A percentile compares a stretch with the other conserved stretches of the same genome.
Conservation (phyloP, 257 asterid species). For the Fraxinus pennsylvanica region DNA sequence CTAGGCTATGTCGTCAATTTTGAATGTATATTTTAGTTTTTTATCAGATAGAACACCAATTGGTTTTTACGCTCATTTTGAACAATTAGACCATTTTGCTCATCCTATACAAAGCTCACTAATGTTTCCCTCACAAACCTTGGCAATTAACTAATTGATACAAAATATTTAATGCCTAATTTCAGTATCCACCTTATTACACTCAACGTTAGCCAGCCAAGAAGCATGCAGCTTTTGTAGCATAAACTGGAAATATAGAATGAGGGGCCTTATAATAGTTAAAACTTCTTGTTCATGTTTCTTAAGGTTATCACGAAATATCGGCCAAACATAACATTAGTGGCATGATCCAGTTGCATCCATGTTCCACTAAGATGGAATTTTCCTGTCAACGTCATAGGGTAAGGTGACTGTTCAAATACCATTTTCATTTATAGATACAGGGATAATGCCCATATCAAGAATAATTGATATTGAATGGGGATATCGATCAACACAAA, state of each 20-base stretch:
- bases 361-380: neutral
- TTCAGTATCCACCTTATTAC: neutral
- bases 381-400: neutral
- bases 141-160: neutral
- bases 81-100: neutral
- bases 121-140: neutral
- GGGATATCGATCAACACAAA: slow-evolving; percentile 9
- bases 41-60: neutral
- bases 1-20: neutral
- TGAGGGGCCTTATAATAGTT: neutral
- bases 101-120: neutral
- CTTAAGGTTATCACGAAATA: neutral
- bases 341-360: neutral
- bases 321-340: neutral
- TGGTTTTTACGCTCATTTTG: neutral
- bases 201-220: neutral
- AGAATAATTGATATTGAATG: slow-evolving; percentile 12
- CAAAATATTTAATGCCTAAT: neutral
- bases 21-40: neutral
- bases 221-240: neutral
- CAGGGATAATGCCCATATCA: neutral
- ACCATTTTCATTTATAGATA: slow-evolving; percentile 9
- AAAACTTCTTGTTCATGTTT: neutral
- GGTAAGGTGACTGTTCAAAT: neutral
- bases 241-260: slow-evolving; percentile 1